Conservation (phyloP, 2,329 filamentous ascomycete species). For the Verticillium alfalfae region DNA sequence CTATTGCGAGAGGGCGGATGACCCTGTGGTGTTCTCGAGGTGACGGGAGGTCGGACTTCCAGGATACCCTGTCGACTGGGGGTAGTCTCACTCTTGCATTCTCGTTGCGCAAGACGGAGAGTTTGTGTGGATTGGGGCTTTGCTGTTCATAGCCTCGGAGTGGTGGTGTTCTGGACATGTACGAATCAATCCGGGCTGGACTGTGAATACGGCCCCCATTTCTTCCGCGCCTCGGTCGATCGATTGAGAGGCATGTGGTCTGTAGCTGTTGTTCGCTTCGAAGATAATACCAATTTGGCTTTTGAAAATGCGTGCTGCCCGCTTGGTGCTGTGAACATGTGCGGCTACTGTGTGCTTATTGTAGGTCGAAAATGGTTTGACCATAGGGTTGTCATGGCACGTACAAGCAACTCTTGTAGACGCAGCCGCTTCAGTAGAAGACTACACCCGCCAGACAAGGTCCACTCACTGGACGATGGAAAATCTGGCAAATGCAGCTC, state of each 20-base stretch:
- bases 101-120: background rate
- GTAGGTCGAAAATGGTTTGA: no score
- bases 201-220: background rate
- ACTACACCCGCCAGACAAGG: no score
- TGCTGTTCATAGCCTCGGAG: background rate
- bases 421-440: no score
- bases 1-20: background rate
- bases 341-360: no score
- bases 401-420: no score
- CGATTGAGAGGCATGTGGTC: background rate
- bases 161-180: background rate
- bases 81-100: background rate
- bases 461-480: no score
- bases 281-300: background rate
- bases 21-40: background rate
- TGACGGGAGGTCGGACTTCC: background rate
- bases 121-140: background rate
- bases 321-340: no score
- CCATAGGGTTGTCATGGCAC: no score
- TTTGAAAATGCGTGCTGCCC: background rate
- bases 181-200: background rate
- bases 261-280: background rate
- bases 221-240: background rate
- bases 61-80: background rate
- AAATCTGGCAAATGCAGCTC: no score